Base-by-base conservation (phyloP, 768 basidiomycete genomes). In the Boletus reticuloceps region DNA sequence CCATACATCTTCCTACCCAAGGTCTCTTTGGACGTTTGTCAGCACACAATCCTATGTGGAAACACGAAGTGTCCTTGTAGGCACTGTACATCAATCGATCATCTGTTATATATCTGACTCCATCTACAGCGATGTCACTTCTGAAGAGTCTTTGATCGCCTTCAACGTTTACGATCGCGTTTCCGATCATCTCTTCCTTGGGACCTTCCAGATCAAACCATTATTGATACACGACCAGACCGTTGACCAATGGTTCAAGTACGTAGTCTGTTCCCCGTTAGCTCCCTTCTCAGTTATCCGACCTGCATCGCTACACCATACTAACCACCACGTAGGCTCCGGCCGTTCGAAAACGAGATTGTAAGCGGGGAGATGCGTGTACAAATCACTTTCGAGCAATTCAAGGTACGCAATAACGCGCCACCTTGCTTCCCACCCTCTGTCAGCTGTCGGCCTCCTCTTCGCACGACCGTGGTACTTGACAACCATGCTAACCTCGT, bases 211-310 rank as follows among this genome's bases (percentile, higher is more conserved):
- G 68, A 88, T 98, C 66, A 94, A 91, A 71, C 96, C 95, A 6
- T 77, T 88, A 13, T 81, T 97, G 45, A 75, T 89, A n/a, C 93
- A 98, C 71, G 94, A 95, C 64, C 91, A 92, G 69, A 91, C 91
- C 13, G 86, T 98, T 52, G 96, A 99, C 75, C 89, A 94, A 67
- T 99, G 96, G 96, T 92, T 89, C 83, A 89, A 91, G 91, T 94
- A 68, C 69, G 92, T 83, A 27, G 41, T 36, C 51, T 56, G 46
- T 55, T 45, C 57, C 58, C 53, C 54, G 50, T 62, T 59, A 43
- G 50, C 60, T 58, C 53, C 44, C 19, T 53, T 54, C 54, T 53
- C 58, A 36, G 51, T 46, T 46, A 1, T 29, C 27, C 27, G 27
- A 9, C 25, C 45, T 51, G 31, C 58, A 41, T 50, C 32, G 41